A percentile compares a stretch with the other conserved stretches of the same genome.
Conservation (phyloP, 192 early-diverging fungal genomes). For the Mortierella hygrophila region DNA sequence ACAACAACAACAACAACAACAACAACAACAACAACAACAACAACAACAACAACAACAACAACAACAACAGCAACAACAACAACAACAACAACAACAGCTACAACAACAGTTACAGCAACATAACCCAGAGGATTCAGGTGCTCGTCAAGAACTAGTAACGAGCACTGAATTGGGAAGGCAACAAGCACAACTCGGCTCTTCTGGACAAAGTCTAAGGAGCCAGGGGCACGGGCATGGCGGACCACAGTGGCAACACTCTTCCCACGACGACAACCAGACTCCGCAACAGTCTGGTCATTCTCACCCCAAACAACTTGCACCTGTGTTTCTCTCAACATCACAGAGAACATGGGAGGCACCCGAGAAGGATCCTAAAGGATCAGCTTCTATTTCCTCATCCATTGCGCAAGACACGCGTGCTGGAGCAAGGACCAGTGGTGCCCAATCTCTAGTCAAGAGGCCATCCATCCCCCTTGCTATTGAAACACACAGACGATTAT, state of each 20-base stretch:
- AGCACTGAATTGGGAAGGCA: conserved; percentile 15
- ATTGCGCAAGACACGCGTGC: no score
- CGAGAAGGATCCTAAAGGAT: background rate
- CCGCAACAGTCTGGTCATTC: background rate
- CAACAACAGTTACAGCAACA: background rate
- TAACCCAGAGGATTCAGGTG: background rate
- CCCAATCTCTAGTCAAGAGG: background rate
- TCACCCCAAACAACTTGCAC: background rate
- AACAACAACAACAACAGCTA: background rate
- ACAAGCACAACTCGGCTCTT: background rate
- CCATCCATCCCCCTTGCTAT: background rate
- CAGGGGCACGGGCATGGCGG: background rate
- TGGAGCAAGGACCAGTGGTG: background rate
- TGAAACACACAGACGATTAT: background rate
- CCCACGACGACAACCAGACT: background rate
- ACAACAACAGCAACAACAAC: background rate
- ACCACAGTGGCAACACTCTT: conserved; percentile 1
- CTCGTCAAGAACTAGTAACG: background rate
- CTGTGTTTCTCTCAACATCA: background rate
- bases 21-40: background rate
- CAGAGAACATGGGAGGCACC: background rate
- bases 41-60: background rate
- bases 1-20: background rate
- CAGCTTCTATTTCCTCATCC: background rate
- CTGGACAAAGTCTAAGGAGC: background rate